Evolutionary conservation across 805 yeast species (phyloP).

Genomic region (Diddensiella caesifluorescens): DNA sequence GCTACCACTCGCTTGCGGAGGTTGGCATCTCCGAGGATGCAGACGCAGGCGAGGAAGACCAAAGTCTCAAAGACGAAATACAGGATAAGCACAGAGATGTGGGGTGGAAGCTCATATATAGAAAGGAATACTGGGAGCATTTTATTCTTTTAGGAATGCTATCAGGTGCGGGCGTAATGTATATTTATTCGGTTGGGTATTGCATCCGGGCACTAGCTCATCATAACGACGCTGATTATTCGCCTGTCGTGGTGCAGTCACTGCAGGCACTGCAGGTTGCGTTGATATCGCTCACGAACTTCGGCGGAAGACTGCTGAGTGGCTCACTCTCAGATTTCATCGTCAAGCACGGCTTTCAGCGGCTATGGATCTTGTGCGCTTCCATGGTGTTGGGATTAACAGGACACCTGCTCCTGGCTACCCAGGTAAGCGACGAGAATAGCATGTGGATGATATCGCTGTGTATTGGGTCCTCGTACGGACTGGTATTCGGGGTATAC

Average conservation of each 20-base stretch:
- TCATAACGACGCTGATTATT: slow-evolving; percentile 9
- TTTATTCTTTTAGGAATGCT: slow-evolving; percentile 43
- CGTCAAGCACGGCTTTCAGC: slow-evolving; percentile 40
- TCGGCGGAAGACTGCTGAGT: slow-evolving; percentile 56
- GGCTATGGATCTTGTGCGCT: slow-evolving; percentile 51
- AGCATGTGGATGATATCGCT: slow-evolving; percentile 46
- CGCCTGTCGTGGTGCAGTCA: slow-evolving; percentile 33
- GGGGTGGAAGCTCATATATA: slow-evolving; percentile 2
- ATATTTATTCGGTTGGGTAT: slow-evolving; percentile 67
- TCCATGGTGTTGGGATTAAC: slow-evolving; percentile 45
- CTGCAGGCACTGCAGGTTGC: slow-evolving; percentile 71
- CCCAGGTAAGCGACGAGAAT: slow-evolving; percentile 28
- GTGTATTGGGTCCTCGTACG: slow-evolving; percentile 65
- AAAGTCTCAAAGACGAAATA: not conserved
- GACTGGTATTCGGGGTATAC: slow-evolving; percentile 62
- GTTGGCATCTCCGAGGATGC: not conserved
- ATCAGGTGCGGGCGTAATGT: slow-evolving; percentile 69
- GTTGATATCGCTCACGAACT: slow-evolving; percentile 58
- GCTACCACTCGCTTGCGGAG: slow-evolving; percentile 2
- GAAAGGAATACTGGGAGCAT: slow-evolving; percentile 23
- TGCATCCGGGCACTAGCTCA: slow-evolving; percentile 47
- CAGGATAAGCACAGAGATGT: not conserved
- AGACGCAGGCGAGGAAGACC: slow-evolving; percentile 1
- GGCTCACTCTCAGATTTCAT: slow-evolving; percentile 61
- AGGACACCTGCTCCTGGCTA: slow-evolving; percentile 47